Evolutionary conservation across 108 stramenopile genomes (phyloP), one percentile per base, ranked within the genome.

Genomic region (Conticribra guillardii): DNA sequence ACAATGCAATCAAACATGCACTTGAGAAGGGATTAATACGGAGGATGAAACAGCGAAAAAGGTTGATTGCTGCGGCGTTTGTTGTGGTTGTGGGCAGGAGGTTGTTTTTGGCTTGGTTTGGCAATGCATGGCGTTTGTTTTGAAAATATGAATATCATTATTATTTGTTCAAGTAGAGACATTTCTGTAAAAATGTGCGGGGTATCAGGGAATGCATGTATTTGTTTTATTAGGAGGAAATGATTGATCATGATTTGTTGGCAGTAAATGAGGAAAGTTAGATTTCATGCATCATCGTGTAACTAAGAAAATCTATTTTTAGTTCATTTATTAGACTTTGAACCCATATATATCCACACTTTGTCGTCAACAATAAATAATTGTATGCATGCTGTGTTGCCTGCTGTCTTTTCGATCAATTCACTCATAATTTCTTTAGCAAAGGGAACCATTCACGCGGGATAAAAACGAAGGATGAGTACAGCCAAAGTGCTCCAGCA

Each of bases 371-470:
- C n/a, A n/a, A n/a, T n/a, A n/a, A n/a, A n/a, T n/a, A n/a, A n/a
- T n/a, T n/a, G n/a, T n/a, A n/a, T n/a, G n/a, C n/a, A n/a, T n/a
- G n/a, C n/a, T n/a, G n/a, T n/a, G n/a, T n/a, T n/a, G n/a, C n/a
- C n/a, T n/a, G n/a, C n/a, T n/a, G n/a, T n/a, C n/a, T n/a, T n/a
- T n/a, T n/a, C n/a, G n/a, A n/a, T n/a, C n/a, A n/a, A n/a, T n/a
- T n/a, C n/a, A n/a, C n/a, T n/a, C n/a, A n/a, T n/a, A n/a, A n/a
- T n/a, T 58, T 30, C 23, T 48, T 74, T n/a, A 70, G 41, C 30
- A 70, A 54, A 49, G 74, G 74, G 27, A 70, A 76, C 74, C 74
- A 76, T 47, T 63, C 60, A 33, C 21, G 30, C 7, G 74, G 74
- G 22, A 76, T 51, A 37, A 76, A 76, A 23, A 76, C 31, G 44